Evolutionary conservation across 495 filamentous ascomycete genomes (phyloP).

Genomic region (Podospora didyma): DNA sequence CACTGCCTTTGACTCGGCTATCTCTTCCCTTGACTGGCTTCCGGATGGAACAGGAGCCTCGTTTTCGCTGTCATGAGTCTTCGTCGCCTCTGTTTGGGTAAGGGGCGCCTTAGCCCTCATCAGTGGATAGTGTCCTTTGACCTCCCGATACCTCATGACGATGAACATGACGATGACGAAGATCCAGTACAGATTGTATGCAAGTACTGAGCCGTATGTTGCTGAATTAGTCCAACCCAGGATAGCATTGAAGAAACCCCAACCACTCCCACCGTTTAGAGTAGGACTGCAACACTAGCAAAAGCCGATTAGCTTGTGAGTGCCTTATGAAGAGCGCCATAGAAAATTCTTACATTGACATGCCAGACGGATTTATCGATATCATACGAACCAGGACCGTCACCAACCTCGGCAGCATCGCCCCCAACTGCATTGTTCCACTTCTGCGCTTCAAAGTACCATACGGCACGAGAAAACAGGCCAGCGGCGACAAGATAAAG

Average conservation of each 20-base stretch:
- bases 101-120: slow-evolving; percentile 22
- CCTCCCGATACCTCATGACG: slow-evolving; percentile 63
- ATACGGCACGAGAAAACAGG: slow-evolving; percentile 72
- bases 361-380: slow-evolving; percentile 86
- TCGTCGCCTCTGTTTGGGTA: not conserved
- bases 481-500: slow-evolving; percentile 85
- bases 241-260: slow-evolving; percentile 85
- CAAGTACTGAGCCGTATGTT: slow-evolving; percentile 76
- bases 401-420: slow-evolving; percentile 69
- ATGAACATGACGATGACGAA: slow-evolving; percentile 58
- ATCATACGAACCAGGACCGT: slow-evolving; percentile 83
- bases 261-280: slow-evolving; percentile 70
- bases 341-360: slow-evolving; percentile 60
- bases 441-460: slow-evolving; percentile 61
- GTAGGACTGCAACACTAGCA: slow-evolving; percentile 70
- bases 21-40: not conserved
- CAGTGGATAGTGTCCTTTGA: slow-evolving; percentile 62
- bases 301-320: not conserved
- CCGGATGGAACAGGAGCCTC: not conserved
- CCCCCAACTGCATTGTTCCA: slow-evolving; percentile 68
- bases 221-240: slow-evolving; percentile 88
- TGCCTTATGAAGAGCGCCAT: not conserved
- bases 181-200: slow-evolving; percentile 89
- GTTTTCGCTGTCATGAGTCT: not conserved
- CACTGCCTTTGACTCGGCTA: not conserved